Percentiles rank a stretch among this genome's conserved stretches.
phyloP scores from a whole-genome alignment of 1,284 basidiomycete genomes.

The Athelia psychrophila region DNA sequence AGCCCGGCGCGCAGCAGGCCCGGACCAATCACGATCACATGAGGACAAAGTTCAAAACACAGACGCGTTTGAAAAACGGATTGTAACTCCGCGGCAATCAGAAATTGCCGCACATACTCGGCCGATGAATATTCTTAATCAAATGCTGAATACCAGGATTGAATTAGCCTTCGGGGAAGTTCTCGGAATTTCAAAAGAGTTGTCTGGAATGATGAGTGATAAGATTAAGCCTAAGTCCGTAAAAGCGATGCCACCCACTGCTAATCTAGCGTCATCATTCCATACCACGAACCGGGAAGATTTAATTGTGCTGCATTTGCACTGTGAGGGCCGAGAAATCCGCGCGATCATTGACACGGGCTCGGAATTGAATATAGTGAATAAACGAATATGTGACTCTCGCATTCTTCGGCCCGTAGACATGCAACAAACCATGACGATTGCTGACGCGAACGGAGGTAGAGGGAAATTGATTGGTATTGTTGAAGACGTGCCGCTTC shows the following conservation, averaged over 20 bases:
- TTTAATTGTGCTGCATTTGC: background rate
- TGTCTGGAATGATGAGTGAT: background rate
- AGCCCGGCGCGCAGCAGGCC: no score
- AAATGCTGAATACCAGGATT: background rate
- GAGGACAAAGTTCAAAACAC: background rate
- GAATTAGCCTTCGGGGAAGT: background rate
- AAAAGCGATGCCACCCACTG: background rate
- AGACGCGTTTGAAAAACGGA: background rate
- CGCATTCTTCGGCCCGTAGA: slow-evolving; percentile 12
- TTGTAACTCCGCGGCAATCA: background rate
- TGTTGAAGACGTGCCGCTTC: slow-evolving; percentile 11
- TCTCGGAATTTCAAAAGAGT: background rate
- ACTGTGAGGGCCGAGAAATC: slow-evolving; percentile 9
- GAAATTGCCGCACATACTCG: background rate
- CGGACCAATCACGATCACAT: no score
- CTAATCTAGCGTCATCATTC: background rate
- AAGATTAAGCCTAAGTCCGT: background rate
- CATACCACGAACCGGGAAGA: background rate
- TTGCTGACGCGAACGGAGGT: slow-evolving; percentile 22
- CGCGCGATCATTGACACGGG: slow-evolving; percentile 20
- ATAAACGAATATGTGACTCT: background rate
- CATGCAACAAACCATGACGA: slow-evolving; percentile 5
- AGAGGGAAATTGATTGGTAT: slow-evolving; percentile 13
- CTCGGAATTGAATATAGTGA: slow-evolving; percentile 20
- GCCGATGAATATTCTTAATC: background rate